Evolutionary conservation across 441 rosid species (phyloP).

Genomic region (Pelargonium myrrhifolium): DNA sequence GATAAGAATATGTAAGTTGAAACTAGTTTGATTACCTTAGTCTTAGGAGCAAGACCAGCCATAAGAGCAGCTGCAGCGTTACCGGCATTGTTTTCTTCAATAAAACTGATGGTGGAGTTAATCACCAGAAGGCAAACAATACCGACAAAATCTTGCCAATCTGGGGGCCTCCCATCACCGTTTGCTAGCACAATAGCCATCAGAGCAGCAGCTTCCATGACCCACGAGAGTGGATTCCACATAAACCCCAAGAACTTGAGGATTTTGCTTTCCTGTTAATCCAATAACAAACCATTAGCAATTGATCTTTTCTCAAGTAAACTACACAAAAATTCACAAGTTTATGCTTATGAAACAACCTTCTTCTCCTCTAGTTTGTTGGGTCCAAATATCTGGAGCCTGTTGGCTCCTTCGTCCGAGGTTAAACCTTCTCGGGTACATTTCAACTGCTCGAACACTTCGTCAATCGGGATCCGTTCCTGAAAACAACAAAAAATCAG

Average conservation of each 20-base stretch:
- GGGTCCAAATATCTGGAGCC: slow-evolving; percentile 54
- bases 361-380: slow-evolving; percentile 62
- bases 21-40: slow-evolving; percentile 42
- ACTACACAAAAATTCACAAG: background rate
- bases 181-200: slow-evolving; percentile 93
- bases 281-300: background rate
- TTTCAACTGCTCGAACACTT: slow-evolving; percentile 60
- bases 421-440: slow-evolving; percentile 41
- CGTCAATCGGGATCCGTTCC: slow-evolving; percentile 51
- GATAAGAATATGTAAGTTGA: background rate
- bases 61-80: slow-evolving; percentile 97
- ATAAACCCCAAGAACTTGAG: slow-evolving; percentile 92
- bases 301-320: background rate
- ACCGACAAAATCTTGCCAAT: slow-evolving; percentile 93
- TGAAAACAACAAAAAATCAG: slow-evolving; percentile 14
- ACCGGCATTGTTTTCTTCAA: slow-evolving; percentile 93
- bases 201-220: slow-evolving; percentile 87
- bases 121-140: slow-evolving; percentile 68
- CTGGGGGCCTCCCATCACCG: slow-evolving; percentile 73
- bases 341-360: slow-evolving; percentile 19
- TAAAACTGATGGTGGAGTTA: slow-evolving; percentile 86
- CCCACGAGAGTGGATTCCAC: slow-evolving; percentile 98
- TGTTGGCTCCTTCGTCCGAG: slow-evolving; percentile 38
- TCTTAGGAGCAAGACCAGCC: slow-evolving; percentile 95
- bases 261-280: slow-evolving; percentile 68